Evolutionary conservation across 2,329 filamentous ascomycete genomes (phyloP), one percentile per base, ranked within the genome.

Genomic region (Ophiostoma pallidulum): DNA sequence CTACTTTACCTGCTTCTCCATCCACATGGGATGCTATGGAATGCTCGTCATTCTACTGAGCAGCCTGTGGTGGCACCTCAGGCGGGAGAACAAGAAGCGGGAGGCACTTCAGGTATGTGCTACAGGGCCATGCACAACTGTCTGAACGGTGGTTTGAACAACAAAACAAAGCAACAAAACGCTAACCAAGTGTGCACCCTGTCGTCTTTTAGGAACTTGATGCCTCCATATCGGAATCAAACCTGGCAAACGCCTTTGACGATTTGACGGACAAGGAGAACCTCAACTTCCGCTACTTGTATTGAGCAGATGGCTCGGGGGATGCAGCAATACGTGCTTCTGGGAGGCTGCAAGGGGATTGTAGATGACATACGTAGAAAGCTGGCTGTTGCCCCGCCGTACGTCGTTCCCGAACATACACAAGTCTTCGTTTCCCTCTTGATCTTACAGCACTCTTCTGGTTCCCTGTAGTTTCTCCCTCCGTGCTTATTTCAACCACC

Each of bases 221-320:
- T 43, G 60, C 62, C 1, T n/a, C 7, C 4, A 13, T 14, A 5
- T 13, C 31, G n/a, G 31, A 33, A 5, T 7, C 31, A 5, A 61
- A 64, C 19, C 60, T 72, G 29, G 58, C 66, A 8, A 74, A 78
- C 56, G 77, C 74, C 2, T 82, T 78, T 58, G 77, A 81, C 57
- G 78, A 82, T 58, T 64, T 79, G 58, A 82, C 78, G 6, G 79
- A 82, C 58, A 67, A 63, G 60, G 73, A 80, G 67, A 82, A 82
- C 56, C 56, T 70, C 24, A 74, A 74, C 51, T 81, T 81, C 60
- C 67, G 76, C 50, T 81, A 82, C 57, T 71, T 77, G 6, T 70
- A 67, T 13, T 43, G 24, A 28, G 24, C 24, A 28, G 24, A 10
- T 6, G 24, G 24, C 24, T n/a, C n/a, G n/a, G n/a, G n/a, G n/a